A percentile compares a stretch with the other conserved stretches of the same genome.
Conservation (phyloP, 1,139 yeast species). For the Kazachstania sp. region DNA sequence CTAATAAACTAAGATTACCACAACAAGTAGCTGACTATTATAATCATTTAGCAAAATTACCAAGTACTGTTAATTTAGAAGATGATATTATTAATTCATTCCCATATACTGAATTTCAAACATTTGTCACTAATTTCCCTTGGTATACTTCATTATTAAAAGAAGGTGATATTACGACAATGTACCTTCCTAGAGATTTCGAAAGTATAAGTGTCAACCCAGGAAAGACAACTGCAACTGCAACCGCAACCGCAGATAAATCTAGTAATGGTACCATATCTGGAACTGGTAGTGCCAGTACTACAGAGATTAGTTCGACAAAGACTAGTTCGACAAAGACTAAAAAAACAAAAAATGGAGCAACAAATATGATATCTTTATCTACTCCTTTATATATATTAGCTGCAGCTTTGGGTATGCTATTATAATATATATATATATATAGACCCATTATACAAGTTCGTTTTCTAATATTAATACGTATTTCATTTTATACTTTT, state of each 20-base stretch:
- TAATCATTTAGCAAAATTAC: slow-evolving; percentile 16
- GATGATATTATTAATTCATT: slow-evolving; percentile 31
- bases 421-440: not conserved
- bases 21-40: slow-evolving; percentile 23
- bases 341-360: not conserved
- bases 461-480: no score
- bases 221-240: not conserved
- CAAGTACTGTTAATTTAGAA: slow-evolving; percentile 21
- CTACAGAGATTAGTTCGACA: not conserved
- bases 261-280: not conserved
- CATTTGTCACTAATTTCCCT: slow-evolving; percentile 37
- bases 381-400: not conserved
- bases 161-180: slow-evolving; percentile 30
- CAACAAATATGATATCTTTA: not conserved
- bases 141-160: slow-evolving; percentile 36
- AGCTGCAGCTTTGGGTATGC: not conserved
- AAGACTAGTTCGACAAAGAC: not conserved
- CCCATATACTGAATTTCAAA: slow-evolving; percentile 37
- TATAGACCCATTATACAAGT: no score
- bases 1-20: slow-evolving; percentile 28
- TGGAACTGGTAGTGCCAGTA: not conserved
- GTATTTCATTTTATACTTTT: no score
- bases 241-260: slow-evolving; percentile 3
- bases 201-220: slow-evolving; percentile 8
- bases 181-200: slow-evolving; percentile 35